Base-by-base conservation (phyloP, 2,329 filamentous ascomycete species). In the Whalleya microplaca region DNA sequence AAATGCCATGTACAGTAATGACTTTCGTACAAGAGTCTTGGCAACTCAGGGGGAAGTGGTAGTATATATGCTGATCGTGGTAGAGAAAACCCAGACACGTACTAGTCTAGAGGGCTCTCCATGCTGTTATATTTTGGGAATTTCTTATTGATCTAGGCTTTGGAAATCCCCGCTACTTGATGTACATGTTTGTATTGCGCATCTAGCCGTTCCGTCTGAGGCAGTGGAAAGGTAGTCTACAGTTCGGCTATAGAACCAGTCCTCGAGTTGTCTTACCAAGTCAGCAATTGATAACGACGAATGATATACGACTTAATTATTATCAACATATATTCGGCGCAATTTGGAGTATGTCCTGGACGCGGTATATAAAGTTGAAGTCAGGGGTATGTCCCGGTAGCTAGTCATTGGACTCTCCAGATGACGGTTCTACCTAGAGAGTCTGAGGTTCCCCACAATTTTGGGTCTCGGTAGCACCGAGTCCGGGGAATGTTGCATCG, bases 1-100 rank as follows among this genome's bases (percentile, higher is more conserved):
- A 14, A 18, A 29, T 51, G 53, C 19, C 40, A 23, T 14, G 48
- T 52, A 48, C 53, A 42, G 51, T 23, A 54, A 50, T 18, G 42
- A 27, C 21, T 23, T 27, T 47, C 47, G 37, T 48, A 41, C n/a
- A 44, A 53, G 47, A 42, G 48, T 53, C 60, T 61, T 62, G 60
- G 56, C 54, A 47, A 50, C n/a, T 21, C 44, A 61, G 59, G 42
- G 57, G 56, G 55, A 32, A 47, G 18, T 45, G 45, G 53, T 55
- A 59, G 55, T 61, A 60, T 58, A 61, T 61, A 62, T 62, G 57
- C 54, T 59, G 59, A 61, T 61, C 59, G 53, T 52, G 52, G 51
- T 50, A 45, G 53, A 56, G 49, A 55, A 29, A 16, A 55, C 49
- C 52, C 41, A 40, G 46, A 58, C 21, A 43, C 23, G 29, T 41